A percentile compares a stretch with the other conserved stretches of the same genome.
phyloP scores from a whole-genome alignment of 768 basidiomycete genomes.

The Cyclocybe aegerita region DNA sequence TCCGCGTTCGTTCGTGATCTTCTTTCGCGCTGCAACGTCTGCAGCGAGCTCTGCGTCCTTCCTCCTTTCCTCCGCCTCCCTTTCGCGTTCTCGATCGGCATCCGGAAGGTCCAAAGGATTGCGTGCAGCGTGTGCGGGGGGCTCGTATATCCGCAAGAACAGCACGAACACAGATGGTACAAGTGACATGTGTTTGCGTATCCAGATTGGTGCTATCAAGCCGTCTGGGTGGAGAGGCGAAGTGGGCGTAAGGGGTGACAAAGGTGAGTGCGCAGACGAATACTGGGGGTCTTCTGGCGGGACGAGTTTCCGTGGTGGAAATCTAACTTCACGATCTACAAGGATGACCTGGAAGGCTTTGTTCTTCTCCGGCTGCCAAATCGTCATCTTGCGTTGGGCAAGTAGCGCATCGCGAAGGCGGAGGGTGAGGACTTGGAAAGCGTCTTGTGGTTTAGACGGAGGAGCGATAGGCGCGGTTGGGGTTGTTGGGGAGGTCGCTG shows the following conservation, averaged over 20 bases:
- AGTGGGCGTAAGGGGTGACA: slow-evolving; percentile 87
- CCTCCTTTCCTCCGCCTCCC: slow-evolving; percentile 66
- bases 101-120: slow-evolving; percentile 58
- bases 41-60: slow-evolving; percentile 76
- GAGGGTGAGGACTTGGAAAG: slow-evolving; percentile 56
- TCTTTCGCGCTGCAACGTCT: slow-evolving; percentile 81
- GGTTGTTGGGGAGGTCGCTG: slow-evolving; percentile 12
- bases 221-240: slow-evolving; percentile 96
- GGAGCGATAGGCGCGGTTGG: slow-evolving; percentile 19
- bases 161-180: slow-evolving; percentile 93
- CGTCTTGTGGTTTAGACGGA: slow-evolving; percentile 45
- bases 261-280: slow-evolving; percentile 73
- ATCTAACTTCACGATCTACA: slow-evolving; percentile 81
- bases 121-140: slow-evolving; percentile 38
- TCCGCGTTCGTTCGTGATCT: slow-evolving; percentile 75
- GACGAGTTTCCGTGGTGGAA: slow-evolving; percentile 83
- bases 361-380: slow-evolving; percentile 73
- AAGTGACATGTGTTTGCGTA: slow-evolving; percentile 91
- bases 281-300: slow-evolving; percentile 58
- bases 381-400: slow-evolving; percentile 57
- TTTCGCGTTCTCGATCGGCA: slow-evolving; percentile 52
- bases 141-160: slow-evolving; percentile 83
- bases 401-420: slow-evolving; percentile 72
- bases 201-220: slow-evolving; percentile 96
- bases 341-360: slow-evolving; percentile 81